Base-by-base conservation (phyloP, 192 early-diverging fungal genomes). In the Coemansia javaensis region DNA sequence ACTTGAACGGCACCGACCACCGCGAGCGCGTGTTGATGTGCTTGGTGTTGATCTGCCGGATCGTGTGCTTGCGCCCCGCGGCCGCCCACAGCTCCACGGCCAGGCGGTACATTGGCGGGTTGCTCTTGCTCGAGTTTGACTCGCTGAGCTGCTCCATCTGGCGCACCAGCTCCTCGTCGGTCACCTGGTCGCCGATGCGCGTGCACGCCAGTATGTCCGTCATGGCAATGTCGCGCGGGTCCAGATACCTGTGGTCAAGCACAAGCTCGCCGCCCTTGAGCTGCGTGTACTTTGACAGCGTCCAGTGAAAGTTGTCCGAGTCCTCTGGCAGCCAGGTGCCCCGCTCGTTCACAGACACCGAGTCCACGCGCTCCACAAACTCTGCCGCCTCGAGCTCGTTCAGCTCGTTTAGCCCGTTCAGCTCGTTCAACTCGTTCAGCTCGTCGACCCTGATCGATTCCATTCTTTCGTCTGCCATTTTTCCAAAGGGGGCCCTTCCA, bases 1-100 rank as follows among this genome's bases (percentile, higher is more conserved):
- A 71, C 40, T 64, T 63, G 47, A 71, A 71, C 6, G 67, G 67
- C 2, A 71, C 61, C 13, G 67, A 71, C 67, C 67, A 71, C 21
- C 67, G 39, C 2, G 67, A 71, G 12, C 67, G 41, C 14, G 67
- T 64, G 17, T 71, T 71, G 9, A 71, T 71, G 32, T 64, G 60
- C 50, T 71, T 71, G 50, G 67, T 71, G 52, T 71, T 71, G 2
- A 71, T 63, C 36, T 71, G 67, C 5, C 61, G 46, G 1, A 64
- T 46, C 28, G 40, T 49, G 51, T 71, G 50, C 51, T 56, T 63
- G 51, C 32, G 36, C 34, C 61, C 61, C 5, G 61, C 55, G 12
- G 55, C 61, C 14, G 4, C n/a, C 21, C 59, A 55, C 3, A 71
- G 36, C 43, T 71, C 56, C 1, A 51, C 37, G 12, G 64, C 43